Percentiles rank a stretch among this genome's conserved stretches.
phyloP scores from a whole-genome alignment of 2,329 filamentous ascomycete species.

The Fusarium fracticaudum region DNA sequence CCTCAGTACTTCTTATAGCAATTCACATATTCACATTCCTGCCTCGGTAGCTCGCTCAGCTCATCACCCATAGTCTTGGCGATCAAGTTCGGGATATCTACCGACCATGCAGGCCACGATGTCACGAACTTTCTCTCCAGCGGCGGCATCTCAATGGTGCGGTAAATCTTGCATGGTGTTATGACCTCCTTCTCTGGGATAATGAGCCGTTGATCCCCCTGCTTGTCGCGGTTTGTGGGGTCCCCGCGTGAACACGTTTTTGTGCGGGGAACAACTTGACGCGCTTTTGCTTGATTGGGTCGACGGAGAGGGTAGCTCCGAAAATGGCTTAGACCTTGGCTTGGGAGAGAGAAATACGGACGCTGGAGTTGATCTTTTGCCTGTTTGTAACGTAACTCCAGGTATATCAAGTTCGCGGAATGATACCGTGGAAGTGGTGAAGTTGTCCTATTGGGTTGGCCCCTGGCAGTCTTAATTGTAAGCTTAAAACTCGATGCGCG shows the following conservation, averaged over 20 bases:
- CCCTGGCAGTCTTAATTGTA: background rate
- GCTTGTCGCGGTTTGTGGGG: slow-evolving; percentile 13
- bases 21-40: background rate
- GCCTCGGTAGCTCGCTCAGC: background rate
- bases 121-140: background rate
- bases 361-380: background rate
- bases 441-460: background rate
- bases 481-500: background rate
- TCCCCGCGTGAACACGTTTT: slow-evolving; percentile 8
- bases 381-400: background rate
- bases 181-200: slow-evolving; percentile 10
- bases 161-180: slow-evolving; percentile 2
- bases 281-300: slow-evolving; percentile 11
- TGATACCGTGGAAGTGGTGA: background rate
- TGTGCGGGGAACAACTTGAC: slow-evolving; percentile 12
- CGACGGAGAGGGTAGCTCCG: slow-evolving; percentile 9
- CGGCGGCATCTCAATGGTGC: slow-evolving; percentile 16
- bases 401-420: background rate
- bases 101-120: background rate
- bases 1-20: background rate
- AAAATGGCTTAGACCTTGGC: background rate
- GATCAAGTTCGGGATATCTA: slow-evolving; percentile 14
- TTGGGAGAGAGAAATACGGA: background rate
- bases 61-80: background rate
- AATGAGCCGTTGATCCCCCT: background rate